Evolutionary conservation across 2,329 filamentous ascomycete species (phyloP).

Genomic region (Aspergillus ochraceus): DNA sequence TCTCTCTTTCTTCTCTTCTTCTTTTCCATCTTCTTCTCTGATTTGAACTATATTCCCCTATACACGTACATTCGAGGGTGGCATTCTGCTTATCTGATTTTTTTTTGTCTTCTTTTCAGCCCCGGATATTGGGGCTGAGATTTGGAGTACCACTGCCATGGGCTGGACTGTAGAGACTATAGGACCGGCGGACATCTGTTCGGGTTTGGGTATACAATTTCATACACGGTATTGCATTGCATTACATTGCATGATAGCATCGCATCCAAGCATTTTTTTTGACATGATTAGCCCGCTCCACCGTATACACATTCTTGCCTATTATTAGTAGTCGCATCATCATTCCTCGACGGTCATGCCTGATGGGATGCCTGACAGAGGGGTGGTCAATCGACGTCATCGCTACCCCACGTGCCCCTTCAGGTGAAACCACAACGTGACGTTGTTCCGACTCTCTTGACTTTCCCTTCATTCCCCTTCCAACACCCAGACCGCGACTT

Average conservation of each 20-base stretch:
- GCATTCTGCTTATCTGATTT: conserved; percentile 11
- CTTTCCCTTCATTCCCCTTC: neutral
- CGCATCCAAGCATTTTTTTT: neutral
- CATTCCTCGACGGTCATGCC: neutral
- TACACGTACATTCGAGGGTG: conserved; percentile 15
- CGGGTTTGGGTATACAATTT: neutral
- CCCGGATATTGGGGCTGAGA: neutral
- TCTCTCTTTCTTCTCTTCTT: neutral
- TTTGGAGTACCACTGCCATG: conserved; percentile 2
- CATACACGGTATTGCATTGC: neutral
- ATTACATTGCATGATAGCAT: neutral
- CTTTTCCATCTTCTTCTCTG: neutral
- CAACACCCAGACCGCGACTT: neutral
- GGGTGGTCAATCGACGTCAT: conserved; percentile 25
- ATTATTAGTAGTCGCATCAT: no score
- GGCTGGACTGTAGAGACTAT: conserved; percentile 4
- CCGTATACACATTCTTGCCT: no score
- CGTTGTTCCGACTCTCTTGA: conserved; percentile 4
- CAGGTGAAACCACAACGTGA: conserved; percentile 4
- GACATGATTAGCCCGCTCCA: neutral
- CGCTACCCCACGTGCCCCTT: conserved; percentile 20
- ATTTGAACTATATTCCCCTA: conserved; percentile 17
- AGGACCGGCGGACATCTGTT: conserved; percentile 1
- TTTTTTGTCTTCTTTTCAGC: neutral
- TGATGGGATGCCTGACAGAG: neutral